These are phyloP conservation scores for Fusarium liriodendri DNA, from an alignment of 2,329 filamentous ascomycete genomes.

Conservation along the genomic window DNA sequence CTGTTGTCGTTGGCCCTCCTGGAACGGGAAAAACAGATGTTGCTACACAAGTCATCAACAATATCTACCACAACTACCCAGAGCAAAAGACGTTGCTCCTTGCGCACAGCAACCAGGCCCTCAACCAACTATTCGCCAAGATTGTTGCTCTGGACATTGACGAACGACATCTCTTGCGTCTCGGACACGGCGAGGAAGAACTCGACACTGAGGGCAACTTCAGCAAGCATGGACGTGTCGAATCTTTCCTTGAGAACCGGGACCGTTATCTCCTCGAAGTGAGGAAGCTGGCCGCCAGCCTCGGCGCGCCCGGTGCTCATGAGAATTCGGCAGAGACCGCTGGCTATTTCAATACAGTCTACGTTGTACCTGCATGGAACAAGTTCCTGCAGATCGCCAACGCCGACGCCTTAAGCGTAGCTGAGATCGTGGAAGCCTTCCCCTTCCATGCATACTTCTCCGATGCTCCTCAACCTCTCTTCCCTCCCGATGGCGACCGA, in stretches of 20 bases:
- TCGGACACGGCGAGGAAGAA: slow-evolving; percentile 96
- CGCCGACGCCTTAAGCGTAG: slow-evolving; percentile 64
- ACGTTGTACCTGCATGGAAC: slow-evolving; percentile 88
- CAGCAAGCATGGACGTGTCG: slow-evolving; percentile 93
- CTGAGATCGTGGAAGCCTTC: slow-evolving; percentile 78
- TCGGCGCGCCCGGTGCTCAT: slow-evolving; percentile 92
- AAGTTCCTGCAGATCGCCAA: slow-evolving; percentile 76
- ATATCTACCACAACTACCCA: slow-evolving; percentile 98
- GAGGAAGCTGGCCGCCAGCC: slow-evolving; percentile 83
- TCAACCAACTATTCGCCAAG: slow-evolving; percentile 98
- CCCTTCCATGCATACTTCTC: slow-evolving; percentile 91
- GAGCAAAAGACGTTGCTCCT: slow-evolving; percentile 90
- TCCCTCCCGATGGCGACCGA: slow-evolving; percentile 73
- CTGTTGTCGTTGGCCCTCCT: slow-evolving; percentile 92
- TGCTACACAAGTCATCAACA: slow-evolving; percentile 97
- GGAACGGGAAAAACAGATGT: slow-evolving; percentile 99
- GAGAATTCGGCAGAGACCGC: slow-evolving; percentile 96
- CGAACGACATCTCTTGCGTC: slow-evolving; percentile 88
- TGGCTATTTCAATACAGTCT: slow-evolving; percentile 95
- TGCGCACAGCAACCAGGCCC: slow-evolving; percentile 96
- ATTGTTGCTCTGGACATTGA: slow-evolving; percentile 97
- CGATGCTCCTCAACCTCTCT: slow-evolving; percentile 87
- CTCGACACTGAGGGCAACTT: slow-evolving; percentile 87
- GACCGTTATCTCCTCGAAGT: slow-evolving; percentile 84
- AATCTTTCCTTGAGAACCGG: slow-evolving; percentile 93